Conservation (phyloP, 495 filamentous ascomycete species). For the Lasiosphaeria hispida region DNA sequence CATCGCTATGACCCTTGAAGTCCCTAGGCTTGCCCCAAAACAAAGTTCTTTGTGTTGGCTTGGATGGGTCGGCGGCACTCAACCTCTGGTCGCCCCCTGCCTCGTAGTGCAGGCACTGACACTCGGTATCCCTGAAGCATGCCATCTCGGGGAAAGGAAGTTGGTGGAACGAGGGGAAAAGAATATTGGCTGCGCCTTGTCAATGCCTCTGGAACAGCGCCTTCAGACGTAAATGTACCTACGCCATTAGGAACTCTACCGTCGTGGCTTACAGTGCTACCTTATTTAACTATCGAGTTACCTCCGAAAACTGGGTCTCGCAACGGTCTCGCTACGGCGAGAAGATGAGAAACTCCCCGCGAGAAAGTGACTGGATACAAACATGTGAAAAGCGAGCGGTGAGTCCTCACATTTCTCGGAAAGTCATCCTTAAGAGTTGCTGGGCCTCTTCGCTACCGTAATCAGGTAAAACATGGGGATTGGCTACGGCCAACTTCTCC, state of each 20-base stretch:
- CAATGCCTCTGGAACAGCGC: constrained; percentile 23
- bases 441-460: no score
- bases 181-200: no score
- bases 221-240: background rate
- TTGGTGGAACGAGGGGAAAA: constrained; percentile 9
- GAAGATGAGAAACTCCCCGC: constrained; percentile 6
- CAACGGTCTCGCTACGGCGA: constrained; percentile 1
- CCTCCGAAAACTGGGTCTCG: constrained; percentile 5
- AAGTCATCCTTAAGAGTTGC: background rate
- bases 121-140: constrained; percentile 11
- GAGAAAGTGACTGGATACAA: constrained; percentile 7
- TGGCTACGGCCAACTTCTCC: no score
- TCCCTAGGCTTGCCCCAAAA: constrained; percentile 4
- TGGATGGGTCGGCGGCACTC: constrained; percentile 2
- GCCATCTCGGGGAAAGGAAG: constrained; percentile 22
- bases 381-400: constrained; percentile 8
- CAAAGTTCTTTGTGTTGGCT: constrained; percentile 5
- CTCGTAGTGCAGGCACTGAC: no score
- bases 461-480: no score
- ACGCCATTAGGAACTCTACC: background rate
- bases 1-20: background rate
- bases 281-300: constrained; percentile 7
- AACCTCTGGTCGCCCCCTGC: constrained; percentile 5
- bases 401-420: background rate
- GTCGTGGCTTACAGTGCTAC: constrained; percentile 6